Percentiles rank a stretch among this genome's conserved stretches.
These are phyloP conservation scores for Cladobotryum mycophilum DNA, from an alignment of 2,329 filamentous ascomycete species.

Conservation along the genomic window DNA sequence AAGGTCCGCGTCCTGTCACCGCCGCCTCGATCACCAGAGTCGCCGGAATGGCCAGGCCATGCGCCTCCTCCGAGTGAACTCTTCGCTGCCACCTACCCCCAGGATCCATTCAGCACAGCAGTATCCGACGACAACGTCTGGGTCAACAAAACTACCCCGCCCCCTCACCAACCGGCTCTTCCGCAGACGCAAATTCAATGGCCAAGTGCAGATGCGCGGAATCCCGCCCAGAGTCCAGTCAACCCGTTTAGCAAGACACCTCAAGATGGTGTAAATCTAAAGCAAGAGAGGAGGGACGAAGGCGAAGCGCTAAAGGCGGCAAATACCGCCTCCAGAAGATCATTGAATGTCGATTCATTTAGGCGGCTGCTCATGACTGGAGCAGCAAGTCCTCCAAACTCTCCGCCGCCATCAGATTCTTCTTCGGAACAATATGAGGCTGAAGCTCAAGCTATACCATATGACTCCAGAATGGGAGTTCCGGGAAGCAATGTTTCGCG, in stretches of 20 bases:
- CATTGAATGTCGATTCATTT: conserved; percentile 73
- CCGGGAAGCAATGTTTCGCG: background rate
- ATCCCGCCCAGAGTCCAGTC: conserved; percentile 18
- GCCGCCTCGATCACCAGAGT: conserved; percentile 54
- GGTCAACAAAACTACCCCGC: conserved; percentile 20
- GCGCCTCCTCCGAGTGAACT: conserved; percentile 23
- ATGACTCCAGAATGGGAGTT: background rate
- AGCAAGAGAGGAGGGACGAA: conserved; percentile 25
- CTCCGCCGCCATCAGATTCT: conserved; percentile 4
- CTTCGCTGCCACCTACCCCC: conserved; percentile 16
- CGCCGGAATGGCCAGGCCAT: conserved; percentile 30
- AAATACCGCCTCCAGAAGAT: conserved; percentile 30
- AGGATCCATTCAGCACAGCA: conserved; percentile 29
- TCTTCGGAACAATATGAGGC: conserved; percentile 7
- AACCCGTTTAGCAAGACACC: conserved; percentile 50
- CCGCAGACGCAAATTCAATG: conserved; percentile 2
- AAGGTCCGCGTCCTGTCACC: conserved; percentile 63
- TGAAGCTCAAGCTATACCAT: background rate
- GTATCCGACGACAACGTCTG: conserved; percentile 24
- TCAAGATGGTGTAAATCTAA: conserved; percentile 41
- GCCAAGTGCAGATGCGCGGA: background rate
- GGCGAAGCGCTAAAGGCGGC: conserved; percentile 27
- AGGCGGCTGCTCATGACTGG: conserved; percentile 71
- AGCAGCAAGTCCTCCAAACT: conserved; percentile 35
- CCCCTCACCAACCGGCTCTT: conserved; percentile 14